Percentiles rank a stretch among this genome's conserved stretches.
These are phyloP conservation scores for Suillus plorans DNA, from an alignment of 768 basidiomycete genomes.

Conservation along the genomic window DNA sequence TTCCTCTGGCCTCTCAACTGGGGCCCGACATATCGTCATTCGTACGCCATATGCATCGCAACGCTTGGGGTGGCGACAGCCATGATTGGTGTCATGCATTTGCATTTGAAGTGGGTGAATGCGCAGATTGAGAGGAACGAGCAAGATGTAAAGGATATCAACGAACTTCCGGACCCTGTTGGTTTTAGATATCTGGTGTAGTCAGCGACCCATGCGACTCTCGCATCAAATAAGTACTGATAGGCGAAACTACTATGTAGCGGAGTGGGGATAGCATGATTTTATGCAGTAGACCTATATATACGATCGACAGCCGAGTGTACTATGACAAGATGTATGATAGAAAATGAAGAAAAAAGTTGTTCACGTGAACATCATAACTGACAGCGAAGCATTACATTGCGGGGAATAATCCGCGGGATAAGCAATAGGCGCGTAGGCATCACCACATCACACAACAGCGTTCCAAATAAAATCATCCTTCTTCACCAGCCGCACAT, in stretches of 20 bases:
- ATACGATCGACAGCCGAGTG: no score
- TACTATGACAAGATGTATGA: no score
- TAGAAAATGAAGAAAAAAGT: no score
- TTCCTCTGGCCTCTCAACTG: conserved; percentile 64
- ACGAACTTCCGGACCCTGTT: not conserved
- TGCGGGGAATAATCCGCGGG: no score
- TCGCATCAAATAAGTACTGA: not conserved
- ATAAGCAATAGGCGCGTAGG: not conserved
- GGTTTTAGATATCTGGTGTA: conserved; percentile 6
- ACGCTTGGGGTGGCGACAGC: conserved; percentile 48
- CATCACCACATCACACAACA: not conserved
- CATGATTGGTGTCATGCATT: conserved; percentile 45
- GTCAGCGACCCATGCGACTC: not conserved
- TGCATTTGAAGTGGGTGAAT: conserved; percentile 42
- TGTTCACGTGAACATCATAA: no score
- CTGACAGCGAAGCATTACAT: no score
- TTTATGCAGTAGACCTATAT: no score
- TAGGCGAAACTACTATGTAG: not conserved
- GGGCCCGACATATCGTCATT: conserved; percentile 65
- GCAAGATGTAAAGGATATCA: not conserved
- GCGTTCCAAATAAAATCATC: not conserved
- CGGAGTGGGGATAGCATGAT: no score
- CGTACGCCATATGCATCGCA: conserved; percentile 69
- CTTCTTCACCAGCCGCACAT: not conserved
- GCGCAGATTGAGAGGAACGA: conserved; percentile 36